Base-by-base conservation (phyloP, 2,329 filamentous ascomycete species). In the Beauveria caledonica region DNA sequence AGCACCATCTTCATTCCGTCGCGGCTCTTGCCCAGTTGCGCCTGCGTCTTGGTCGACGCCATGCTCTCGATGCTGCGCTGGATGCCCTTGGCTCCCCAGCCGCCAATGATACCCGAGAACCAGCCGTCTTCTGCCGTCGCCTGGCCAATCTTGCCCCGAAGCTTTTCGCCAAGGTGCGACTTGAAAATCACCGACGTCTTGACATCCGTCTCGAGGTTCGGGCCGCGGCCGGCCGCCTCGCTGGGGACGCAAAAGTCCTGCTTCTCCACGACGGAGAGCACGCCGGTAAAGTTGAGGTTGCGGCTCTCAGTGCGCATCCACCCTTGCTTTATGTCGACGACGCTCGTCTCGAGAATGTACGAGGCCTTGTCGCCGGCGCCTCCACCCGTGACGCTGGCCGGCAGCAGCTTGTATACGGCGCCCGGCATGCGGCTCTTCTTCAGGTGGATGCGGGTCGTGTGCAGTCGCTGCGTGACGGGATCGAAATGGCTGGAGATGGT, bases 1-100 rank as follows among this genome's bases (percentile, higher is more conserved):
- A 94, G 78, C 9, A 94, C 89, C 42, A 92, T 84, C 60, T 84
- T 86, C 90, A 94, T 93, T 53, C 90, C 90, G 71, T 92, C 88
- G 54, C 88, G 85, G 66, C 88, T 90, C 76, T 92, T 92, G 56
- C 87, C 86, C 67, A 93, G 81, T 70, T 90, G 88, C 67, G 88
- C 87, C 65, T 87, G 83, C 5, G 90, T 91, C 70, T 90, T 88
- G 68, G 86, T 87, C 44, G 89, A 85, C 11, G 88, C 89, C 63
- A 93, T 86, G 58, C 83, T 82, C 76, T 94, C 90, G 68, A 94
- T 92, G 68, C 86, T 90, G 64, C 87, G 80, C 71, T 92, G 88
- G 50, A 93, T 83, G n/a, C 87, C 82, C 46, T 82, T 83, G 17
- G 87, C 84, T 15, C 87, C 86, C 79, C 87, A 88, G 51, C 76